Evolutionary conservation across 1,284 basidiomycete species (phyloP), one percentile per base, ranked within the genome.

Genomic region (Mycena sp.): DNA sequence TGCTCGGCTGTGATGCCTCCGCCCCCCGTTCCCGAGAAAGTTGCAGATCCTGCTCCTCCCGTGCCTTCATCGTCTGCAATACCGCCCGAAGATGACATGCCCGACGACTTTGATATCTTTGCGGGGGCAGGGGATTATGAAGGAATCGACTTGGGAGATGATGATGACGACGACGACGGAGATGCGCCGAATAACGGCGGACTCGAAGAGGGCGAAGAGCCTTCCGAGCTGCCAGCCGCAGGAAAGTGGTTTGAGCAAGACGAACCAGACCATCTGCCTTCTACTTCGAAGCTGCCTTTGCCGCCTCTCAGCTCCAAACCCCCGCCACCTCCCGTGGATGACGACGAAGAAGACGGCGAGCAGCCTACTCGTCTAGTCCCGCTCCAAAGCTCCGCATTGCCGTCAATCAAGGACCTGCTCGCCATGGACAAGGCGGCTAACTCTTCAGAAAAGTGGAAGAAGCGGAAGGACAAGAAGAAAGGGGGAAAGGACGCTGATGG

Each of bases 61-160:
- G 54, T 68, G 11, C 43, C 54, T 35, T 52, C 45, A 59, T 38
- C 45, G 23, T 46, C 35, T 6, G 67, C 59, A 29, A 65, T 57
- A 16, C 65, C 70, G 43, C 63, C 43, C 28, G 78, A 80, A 61
- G 72, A 76, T 9, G 80, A 81, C 59, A 72, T 76, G 3, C 48
- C 79, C 9, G 79, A 87, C 19, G 83, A 91, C 58, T 81, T 90
- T 59, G 87, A 92, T 71, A 97, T 97, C 58, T 98, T 98, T 74
- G 92, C 88, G 1, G 95, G 83, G 53, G 94, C 87, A 1, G 94
- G 91, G 9, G 92, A 94, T 43, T 98, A 97, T 74, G 82, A 89
- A 54, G 93, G 91, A 2, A 71, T 92, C 16, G 84, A 85, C 49
- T 72, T 85, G 7, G 88, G 83, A 38, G 87, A 87, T 21, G 85